These are phyloP conservation scores for Trichomonas gallinae DNA, from an alignment of 208 protist genomes.

Conservation along the genomic window DNA sequence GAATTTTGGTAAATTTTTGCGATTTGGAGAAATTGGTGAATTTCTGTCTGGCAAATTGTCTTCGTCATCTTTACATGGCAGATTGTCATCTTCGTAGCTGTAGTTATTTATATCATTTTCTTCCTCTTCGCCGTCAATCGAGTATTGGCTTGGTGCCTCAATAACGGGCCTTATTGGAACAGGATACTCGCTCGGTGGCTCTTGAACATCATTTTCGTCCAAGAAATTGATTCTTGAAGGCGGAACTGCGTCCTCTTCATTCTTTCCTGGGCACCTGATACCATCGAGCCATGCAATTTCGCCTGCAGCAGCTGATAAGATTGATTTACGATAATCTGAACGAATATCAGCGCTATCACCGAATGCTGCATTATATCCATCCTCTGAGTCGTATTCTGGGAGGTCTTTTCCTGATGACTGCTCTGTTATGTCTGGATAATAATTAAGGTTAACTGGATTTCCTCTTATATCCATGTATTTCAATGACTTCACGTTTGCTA, in stretches of 20 bases:
- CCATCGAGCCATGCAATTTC: background rate
- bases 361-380: background rate
- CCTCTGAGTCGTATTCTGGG: background rate
- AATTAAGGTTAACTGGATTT: background rate
- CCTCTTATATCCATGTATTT: background rate
- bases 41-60: background rate
- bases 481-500: background rate
- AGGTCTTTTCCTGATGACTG: background rate
- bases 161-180: background rate
- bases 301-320: background rate
- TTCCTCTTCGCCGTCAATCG: background rate
- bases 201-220: background rate
- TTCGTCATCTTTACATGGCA: background rate
- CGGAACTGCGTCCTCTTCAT: background rate
- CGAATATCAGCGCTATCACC: too few relatives aligned
- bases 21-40: background rate
- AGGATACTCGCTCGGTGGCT: background rate
- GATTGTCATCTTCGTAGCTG: background rate
- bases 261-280: background rate
- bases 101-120: background rate
- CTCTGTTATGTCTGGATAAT: background rate
- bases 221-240: background rate
- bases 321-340: background rate
- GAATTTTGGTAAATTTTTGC: background rate
- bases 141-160: background rate